A percentile compares a stretch with the other conserved stretches of the same genome.
Evolutionary conservation across 257 asterid genomes (phyloP).

Genomic region (Plantago ovata): DNA sequence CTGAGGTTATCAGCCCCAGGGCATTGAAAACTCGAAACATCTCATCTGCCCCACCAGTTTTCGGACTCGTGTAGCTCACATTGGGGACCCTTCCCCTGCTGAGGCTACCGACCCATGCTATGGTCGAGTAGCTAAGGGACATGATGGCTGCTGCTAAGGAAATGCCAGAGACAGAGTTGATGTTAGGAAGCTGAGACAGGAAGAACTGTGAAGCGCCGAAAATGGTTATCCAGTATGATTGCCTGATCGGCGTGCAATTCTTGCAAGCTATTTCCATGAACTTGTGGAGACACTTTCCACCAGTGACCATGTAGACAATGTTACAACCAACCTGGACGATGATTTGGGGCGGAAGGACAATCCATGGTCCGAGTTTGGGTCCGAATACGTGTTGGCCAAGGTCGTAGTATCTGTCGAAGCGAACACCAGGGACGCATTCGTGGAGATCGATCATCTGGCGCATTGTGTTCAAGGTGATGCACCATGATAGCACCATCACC

Average conservation of each 20-base stretch:
- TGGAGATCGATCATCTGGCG: conserved; percentile 92
- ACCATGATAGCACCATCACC: conserved; percentile 72
- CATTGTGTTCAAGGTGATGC: conserved; percentile 77
- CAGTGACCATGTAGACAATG: conserved; percentile 89
- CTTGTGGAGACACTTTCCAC: conserved; percentile 75
- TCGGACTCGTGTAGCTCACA: conserved; percentile 67
- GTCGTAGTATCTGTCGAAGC: conserved; percentile 70
- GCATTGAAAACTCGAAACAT: conserved; percentile 77
- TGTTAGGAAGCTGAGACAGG: conserved; percentile 80
- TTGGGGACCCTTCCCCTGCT: conserved; percentile 50
- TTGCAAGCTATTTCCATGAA: conserved; percentile 68
- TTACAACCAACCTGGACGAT: conserved; percentile 90
- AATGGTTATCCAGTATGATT: conserved; percentile 88
- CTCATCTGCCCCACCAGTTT: conserved; percentile 41
- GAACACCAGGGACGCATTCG: conserved; percentile 74
- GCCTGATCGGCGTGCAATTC: conserved; percentile 49
- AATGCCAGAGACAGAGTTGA: conserved; percentile 76
- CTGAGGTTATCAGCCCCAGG: conserved; percentile 75
- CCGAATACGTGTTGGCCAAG: conserved; percentile 76
- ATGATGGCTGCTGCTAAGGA: conserved; percentile 87
- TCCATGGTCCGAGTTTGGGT: conserved; percentile 67
- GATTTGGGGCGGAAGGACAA: conserved; percentile 86
- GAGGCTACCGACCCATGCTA: conserved; percentile 40
- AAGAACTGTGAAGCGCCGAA: conserved; percentile 81
- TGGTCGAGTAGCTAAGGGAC: conserved; percentile 39